These are phyloP conservation scores for Kwoniella europaea DNA, from an alignment of 768 basidiomycete genomes.

Conservation along the genomic window DNA sequence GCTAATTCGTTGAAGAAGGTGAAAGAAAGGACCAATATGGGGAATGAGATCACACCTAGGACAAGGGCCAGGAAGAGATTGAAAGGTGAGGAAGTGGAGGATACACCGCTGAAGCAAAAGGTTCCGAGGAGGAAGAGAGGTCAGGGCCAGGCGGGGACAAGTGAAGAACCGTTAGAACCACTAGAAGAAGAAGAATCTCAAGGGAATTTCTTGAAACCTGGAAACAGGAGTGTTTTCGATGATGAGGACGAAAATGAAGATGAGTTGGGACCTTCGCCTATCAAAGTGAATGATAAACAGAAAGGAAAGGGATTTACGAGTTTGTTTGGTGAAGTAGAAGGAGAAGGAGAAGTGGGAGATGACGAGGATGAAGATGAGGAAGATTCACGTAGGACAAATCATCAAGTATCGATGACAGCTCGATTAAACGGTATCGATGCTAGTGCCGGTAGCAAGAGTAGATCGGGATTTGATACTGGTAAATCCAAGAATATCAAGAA, in stretches of 20 bases:
- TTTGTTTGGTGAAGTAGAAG: conserved; percentile 28
- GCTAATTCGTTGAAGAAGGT: conserved; percentile 43
- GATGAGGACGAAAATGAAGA: conserved; percentile 32
- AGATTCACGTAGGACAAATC: background rate
- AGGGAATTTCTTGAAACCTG: background rate
- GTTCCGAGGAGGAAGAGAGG: conserved; percentile 19
- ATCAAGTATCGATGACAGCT: background rate
- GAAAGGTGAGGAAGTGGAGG: conserved; percentile 45
- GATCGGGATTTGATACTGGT: too few relatives aligned
- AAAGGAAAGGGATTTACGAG: conserved; percentile 29
- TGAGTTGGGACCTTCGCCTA: conserved; percentile 47
- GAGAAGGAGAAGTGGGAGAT: too few relatives aligned
- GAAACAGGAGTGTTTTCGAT: conserved; percentile 1
- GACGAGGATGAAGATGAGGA: background rate
- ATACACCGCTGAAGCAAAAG: conserved; percentile 46
- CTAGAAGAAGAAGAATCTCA: background rate
- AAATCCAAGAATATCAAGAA: background rate
- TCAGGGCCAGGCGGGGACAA: conserved; percentile 4
- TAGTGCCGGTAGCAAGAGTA: too few relatives aligned
- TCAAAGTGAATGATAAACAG: conserved; percentile 24
- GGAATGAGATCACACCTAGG: conserved; percentile 38
- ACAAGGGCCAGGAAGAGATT: conserved; percentile 48
- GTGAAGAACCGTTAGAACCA: conserved; percentile 3
- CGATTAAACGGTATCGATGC: background rate
- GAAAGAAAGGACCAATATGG: conserved; percentile 19